Evolutionary conservation across 805 yeast genomes (phyloP), one percentile per base, ranked within the genome.

Genomic region (Ogataea nonfermentans): DNA sequence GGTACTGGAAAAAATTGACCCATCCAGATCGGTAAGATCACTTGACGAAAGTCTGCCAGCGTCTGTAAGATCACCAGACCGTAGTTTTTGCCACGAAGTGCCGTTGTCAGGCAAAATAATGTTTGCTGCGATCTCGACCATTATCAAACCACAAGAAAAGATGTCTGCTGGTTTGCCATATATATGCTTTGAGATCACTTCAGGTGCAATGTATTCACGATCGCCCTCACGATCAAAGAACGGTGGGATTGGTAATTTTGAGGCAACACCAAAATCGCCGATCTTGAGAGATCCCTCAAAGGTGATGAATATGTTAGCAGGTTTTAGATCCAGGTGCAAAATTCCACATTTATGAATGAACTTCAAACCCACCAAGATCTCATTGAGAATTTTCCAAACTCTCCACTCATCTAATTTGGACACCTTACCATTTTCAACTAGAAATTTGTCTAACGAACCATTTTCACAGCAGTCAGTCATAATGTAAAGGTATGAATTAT

Each of bases 121-220:
- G 63, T 93, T 93, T 2, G 98, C 95, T 2, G 99, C 98, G 52
- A 88, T 84, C 61, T 93, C 99, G 35, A 93, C 84, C 70, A 93
- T 84, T 48, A 93, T 85, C 43, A 93, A 69, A 1, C 99, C 99
- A 35, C 90, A 74, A n/a, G 96, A 84, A 60, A 93, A 93, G 4
- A 93, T 81, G 60, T 93, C 99, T 0, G 98, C 98, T 37, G 91
- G 89, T 51, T 84, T 86, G 28, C 88, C 89, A 58, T 93, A 93
- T 30, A 76, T 74, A 57, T 87, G 89, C 31, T 75, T 78, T 24
- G 89, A 78, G 39, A 93, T 81, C 16, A 93, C 81, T 61, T 93
- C 99, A 1, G 99, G 99, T 0, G 99, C 98, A 63, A 93, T 93
- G 63, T 93, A 93, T 59, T 91, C 96, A 37, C 98, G 72, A 63